Conservation (phyloP, 495 filamentous ascomycete species). For the Aspergillus olivimuriae region DNA sequence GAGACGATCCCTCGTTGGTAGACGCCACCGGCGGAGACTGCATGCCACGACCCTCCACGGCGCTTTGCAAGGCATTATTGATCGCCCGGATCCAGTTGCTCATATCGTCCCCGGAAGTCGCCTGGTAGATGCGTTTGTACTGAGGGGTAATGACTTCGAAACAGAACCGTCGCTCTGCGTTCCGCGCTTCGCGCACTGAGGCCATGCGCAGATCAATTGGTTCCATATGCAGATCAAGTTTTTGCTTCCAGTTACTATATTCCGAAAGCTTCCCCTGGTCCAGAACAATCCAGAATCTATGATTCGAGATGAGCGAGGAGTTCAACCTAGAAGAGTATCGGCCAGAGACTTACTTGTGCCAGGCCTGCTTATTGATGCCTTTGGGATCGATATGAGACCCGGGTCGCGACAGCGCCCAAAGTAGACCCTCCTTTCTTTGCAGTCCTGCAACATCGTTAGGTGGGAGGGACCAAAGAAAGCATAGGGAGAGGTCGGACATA, state of each 20-base stretch:
- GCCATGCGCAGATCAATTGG: conserved; percentile 96
- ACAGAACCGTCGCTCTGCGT: conserved; percentile 91
- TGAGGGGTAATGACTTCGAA: conserved; percentile 98
- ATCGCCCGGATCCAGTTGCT: conserved; percentile 92
- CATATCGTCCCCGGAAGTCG: conserved; percentile 97
- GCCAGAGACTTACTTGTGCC: conserved; percentile 84
- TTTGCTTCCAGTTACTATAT: conserved; percentile 99
- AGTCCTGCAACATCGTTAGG: conserved; percentile 41
- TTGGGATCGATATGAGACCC: conserved; percentile 94
- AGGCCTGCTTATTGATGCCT: conserved; percentile 90
- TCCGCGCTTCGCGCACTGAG: conserved; percentile 90
- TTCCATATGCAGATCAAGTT: conserved; percentile 93
- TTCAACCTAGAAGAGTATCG: conserved; percentile 10
- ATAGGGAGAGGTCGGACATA: too few relatives aligned
- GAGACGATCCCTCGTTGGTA: conserved; percentile 45
- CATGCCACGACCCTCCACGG: conserved; percentile 72
- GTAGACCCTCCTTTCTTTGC: conserved; percentile 80
- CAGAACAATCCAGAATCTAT: conserved; percentile 94
- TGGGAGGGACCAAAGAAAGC: too few relatives aligned
- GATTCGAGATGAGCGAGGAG: conserved; percentile 2
- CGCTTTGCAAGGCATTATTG: conserved; percentile 95
- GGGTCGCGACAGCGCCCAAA: conserved; percentile 91
- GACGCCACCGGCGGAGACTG: conserved; percentile 37
- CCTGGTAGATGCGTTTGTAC: conserved; percentile 95
- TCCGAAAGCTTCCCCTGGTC: conserved; percentile 95